Evolutionary conservation across 2,329 filamentous ascomycete genomes (phyloP), one percentile per base, ranked within the genome.

Genomic region (Talaromyces islandicus): DNA sequence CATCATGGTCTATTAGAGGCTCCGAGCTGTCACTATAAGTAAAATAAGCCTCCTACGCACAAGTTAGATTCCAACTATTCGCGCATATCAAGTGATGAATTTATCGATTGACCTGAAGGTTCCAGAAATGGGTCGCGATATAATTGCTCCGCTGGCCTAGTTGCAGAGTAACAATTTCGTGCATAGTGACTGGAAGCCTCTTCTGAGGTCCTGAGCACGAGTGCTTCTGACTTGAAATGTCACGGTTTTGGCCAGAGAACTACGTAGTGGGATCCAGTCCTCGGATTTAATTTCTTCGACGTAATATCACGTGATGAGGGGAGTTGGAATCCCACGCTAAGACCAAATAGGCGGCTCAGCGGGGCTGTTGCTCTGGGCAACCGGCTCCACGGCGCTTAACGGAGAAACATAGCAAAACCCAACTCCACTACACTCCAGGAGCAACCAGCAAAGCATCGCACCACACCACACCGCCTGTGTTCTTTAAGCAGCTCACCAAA

Each of bases 101-200:
- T 48, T 21, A 46, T 46, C 30, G 35, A 54, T 65, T 43, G 73
- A 91, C 90, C 81, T 96, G 93, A 6, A 90, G 82, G 69, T 99
- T 99, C 94, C 94, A 99, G 75, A 97, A 99, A 78, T 99, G 94
- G 0, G 92, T 95, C 30, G 89, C 92, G 24, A 95, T 79, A 70
- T 97, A 96, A 75, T 99, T 99, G 73, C 90, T 92, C 71, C 90
- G 87, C 72, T 96, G 89, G 50, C 94, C 94, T 62, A 97, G 86
- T 80, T 99, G 94, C 52, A 99, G 80, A 0, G 93, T 97, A 63
- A 99, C 82, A 63, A 97, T 91, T 77, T 99, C 94, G 76, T 92
- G 91, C 94, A 99, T 97, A 17, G 57, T 65, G 43, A 52, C 4
- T 4, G 29, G 17, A 1, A 43, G 19, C 32, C 32, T n/a, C 27